Evolutionary conservation across 148 eudicot genomes (phyloP), one percentile per base, ranked within the genome.

Genomic region (Vaccinium vitisidaea): DNA sequence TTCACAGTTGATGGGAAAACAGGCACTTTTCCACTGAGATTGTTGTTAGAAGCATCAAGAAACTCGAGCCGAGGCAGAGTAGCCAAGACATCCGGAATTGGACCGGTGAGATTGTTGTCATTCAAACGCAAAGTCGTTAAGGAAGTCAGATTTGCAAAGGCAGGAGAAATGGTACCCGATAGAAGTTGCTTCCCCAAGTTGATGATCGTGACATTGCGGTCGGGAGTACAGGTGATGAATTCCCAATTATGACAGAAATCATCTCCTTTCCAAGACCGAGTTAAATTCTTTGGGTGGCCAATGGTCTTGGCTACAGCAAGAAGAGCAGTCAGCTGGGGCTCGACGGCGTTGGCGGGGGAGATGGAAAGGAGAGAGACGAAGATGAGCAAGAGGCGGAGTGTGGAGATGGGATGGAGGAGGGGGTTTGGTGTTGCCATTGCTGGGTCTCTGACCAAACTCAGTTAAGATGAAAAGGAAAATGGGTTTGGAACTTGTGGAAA

Each of bases 181-280:
- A 88, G 5, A 39, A 84, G 84, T 78, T 84, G 91, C 83, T 85
- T 94, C 0, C 79, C 87, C 13, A 93, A 86, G 85, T 92, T 93
- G 32, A 94, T 48, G 16, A 48, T 4, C 1, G 27, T 84, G 16
- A 93, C 90, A 56, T 84, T 78, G 11, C 88, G 85, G 52, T 70
- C 13, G 0, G 82, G n/a, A 81, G 87, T 88, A 77, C 96, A 94
- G 8, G 85, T 85, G 19, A 94, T 53, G 73, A 78, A 88, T 1
- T 83, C 27, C 98, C 98, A 94, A 0, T 27, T n/a, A 0, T 80
- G 30, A 77, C 98, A 94, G 39, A 93, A 90, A 79, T 89, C 80
- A 80, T 94, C 93, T 9, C 94, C 94, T n/a, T 54, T 7, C 96
- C 98, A 94, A 8, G 90, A 83, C 50, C 88, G 87, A 0, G 96